Evolutionary conservation across 2,329 filamentous ascomycete genomes (phyloP).

Genomic region (Cladophialophora chaetospira): DNA sequence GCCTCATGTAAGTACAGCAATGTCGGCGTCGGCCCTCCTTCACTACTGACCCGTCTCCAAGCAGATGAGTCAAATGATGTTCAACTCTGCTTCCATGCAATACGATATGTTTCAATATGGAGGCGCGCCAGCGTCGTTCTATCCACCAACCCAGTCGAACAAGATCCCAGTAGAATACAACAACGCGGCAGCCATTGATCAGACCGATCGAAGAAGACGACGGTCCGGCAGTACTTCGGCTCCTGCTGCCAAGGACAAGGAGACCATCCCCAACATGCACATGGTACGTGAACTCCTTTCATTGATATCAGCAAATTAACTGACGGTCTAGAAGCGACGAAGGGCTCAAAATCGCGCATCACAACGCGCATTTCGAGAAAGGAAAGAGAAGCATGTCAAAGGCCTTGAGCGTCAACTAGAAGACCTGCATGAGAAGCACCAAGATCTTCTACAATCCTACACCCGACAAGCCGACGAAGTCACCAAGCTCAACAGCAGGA

Average conservation of each 20-base stretch:
- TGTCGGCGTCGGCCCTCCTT: background rate
- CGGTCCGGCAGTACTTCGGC: conserved; percentile 27
- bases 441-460: conserved; percentile 38
- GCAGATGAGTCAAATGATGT: conserved; percentile 32
- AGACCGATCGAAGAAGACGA: conserved; percentile 31
- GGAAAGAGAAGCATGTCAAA: conserved; percentile 88
- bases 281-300: conserved; percentile 29
- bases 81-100: conserved; percentile 23
- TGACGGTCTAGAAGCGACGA: conserved; percentile 65
- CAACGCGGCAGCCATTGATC: conserved; percentile 32
- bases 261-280: conserved; percentile 36
- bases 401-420: conserved; percentile 78
- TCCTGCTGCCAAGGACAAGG: conserved; percentile 31
- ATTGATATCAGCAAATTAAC: conserved; percentile 7
- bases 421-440: conserved; percentile 53
- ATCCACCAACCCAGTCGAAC: conserved; percentile 22
- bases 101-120: conserved; percentile 33
- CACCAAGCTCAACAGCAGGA: conserved; percentile 33
- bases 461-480: conserved; percentile 38
- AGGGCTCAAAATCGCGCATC: conserved; percentile 95
- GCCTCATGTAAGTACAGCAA: conserved; percentile 30
- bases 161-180: conserved; percentile 35
- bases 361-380: conserved; percentile 88
- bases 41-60: conserved; percentile 12
- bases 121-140: conserved; percentile 25